Evolutionary conservation across 805 yeast species (phyloP), one percentile per base, ranked within the genome.

Genomic region (Priceomyces medius): DNA sequence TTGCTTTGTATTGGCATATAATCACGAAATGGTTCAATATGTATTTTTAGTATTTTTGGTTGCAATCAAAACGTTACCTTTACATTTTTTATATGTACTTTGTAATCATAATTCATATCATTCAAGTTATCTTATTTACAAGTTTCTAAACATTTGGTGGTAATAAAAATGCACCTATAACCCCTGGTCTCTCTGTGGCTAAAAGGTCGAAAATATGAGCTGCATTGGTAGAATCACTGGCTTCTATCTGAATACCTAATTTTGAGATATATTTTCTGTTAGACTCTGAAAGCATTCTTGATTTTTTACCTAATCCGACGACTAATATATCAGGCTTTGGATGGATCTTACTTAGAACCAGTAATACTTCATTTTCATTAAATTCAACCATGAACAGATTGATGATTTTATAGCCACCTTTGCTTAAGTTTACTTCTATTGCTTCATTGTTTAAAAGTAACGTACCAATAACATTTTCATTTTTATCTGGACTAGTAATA

Each of bases 291-390:
- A 87, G 64, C 59, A 85, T 71, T 35, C 93, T 69, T 2, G 85
- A 73, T 44, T 74, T 70, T 43, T 68, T 66, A 0, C 95, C 95
- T 18, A 85, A 63, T 1, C 95, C 95, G 13, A 86, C 62, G 6
- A 85, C 81, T 36, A 85, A 51, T 34, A 87, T 67, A 54, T 87
- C 95, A 0, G 95, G 95, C 53, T 81, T 80, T 3, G 95, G 95
- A 56, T 81, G 79, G 1, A 83, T 59, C 5, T 80, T 63, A 14
- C 70, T 72, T 42, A 83, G 71, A 3, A 83, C 56, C 10, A 68
- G 68, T 19, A 81, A 60, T 0, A 76, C 61, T n/a, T 64, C 56
- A 17, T 47, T 36, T 12, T 61, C 60, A 41, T 67, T 63, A 37
- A 83, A 67, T 24, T 77, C 80, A 10, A 83, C 77, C n/a, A 80